Conservation (phyloP, 257 asterid genomes). For the Primulina tabacum region DNA sequence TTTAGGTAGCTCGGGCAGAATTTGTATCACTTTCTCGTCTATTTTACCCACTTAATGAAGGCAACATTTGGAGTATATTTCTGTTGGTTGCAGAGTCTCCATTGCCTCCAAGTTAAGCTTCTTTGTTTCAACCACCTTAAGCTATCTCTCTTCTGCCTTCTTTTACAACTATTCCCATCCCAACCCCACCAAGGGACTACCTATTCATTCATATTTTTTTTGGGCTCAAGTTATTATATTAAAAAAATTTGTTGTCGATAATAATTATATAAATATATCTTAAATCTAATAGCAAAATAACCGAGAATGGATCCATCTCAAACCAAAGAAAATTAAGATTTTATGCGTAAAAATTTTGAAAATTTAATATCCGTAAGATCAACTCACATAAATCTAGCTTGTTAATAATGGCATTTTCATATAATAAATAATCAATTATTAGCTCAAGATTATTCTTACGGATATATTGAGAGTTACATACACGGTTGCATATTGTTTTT, state of each 20-base stretch:
- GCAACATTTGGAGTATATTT: slow-evolving; percentile 27
- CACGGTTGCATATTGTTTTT: too few species aligned
- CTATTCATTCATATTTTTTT: too few species aligned
- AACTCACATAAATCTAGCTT: too few species aligned
- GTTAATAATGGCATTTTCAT: too few species aligned
- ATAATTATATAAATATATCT: too few species aligned
- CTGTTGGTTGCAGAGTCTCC: slow-evolving; percentile 87
- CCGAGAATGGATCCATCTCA: neutral
- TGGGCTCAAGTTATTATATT: neutral
- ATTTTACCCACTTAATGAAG: slow-evolving; percentile 49
- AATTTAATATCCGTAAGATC: too few species aligned
- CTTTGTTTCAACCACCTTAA: slow-evolving; percentile 48
- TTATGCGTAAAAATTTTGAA: too few species aligned
- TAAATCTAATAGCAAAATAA: too few species aligned
- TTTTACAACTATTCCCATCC: neutral
- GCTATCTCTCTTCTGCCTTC: slow-evolving; percentile 29
- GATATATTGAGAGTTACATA: too few species aligned
- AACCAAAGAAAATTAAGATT: neutral
- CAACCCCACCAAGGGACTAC: neutral
- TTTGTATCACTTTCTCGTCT: slow-evolving; percentile 36
- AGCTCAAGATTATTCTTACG: too few species aligned
- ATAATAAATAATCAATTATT: too few species aligned
- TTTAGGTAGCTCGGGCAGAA: slow-evolving; percentile 25
- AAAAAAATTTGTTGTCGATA: too few species aligned
- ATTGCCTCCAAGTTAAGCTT: slow-evolving; percentile 81